Conservation (phyloP, 2,329 filamentous ascomycete genomes). For the Penicillium sp. region DNA sequence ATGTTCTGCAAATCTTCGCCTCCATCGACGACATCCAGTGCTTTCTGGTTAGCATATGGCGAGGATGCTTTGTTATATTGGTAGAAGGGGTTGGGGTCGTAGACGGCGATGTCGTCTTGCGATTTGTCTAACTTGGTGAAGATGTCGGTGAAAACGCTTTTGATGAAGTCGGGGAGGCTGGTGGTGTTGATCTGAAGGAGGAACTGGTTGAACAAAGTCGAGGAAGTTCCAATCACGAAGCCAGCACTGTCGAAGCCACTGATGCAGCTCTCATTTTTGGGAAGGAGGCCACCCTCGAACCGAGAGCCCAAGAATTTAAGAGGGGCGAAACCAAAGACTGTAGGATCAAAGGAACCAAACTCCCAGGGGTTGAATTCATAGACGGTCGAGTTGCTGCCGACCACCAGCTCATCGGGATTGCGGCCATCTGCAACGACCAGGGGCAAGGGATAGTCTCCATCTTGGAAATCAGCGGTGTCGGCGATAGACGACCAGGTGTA, state of each 20-base stretch:
- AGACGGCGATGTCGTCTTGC: constrained; percentile 70
- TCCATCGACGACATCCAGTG: constrained; percentile 72
- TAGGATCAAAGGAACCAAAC: constrained; percentile 72
- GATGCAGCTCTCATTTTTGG: constrained; percentile 59
- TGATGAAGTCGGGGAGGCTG: constrained; percentile 50
- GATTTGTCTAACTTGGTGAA: constrained; percentile 54
- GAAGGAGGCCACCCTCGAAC: constrained; percentile 61
- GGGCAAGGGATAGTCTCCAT: constrained; percentile 65
- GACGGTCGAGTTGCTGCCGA: constrained; percentile 69
- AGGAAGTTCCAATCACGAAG: constrained; percentile 81
- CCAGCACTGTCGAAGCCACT: constrained; percentile 78
- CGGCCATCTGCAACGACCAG: constrained; percentile 68
- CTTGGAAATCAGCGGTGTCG: constrained; percentile 57
- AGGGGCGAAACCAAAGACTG: constrained; percentile 66
- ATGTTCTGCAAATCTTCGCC: constrained; percentile 76
- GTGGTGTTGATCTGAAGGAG: constrained; percentile 61
- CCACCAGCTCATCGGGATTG: constrained; percentile 56
- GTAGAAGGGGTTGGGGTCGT: constrained; percentile 72
- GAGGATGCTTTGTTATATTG: constrained; percentile 60
- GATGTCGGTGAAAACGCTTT: constrained; percentile 51
- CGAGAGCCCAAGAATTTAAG: constrained; percentile 68
- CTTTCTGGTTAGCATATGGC: constrained; percentile 49
- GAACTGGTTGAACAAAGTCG: constrained; percentile 77
- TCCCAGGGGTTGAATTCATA: constrained; percentile 78
- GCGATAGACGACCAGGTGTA: constrained; percentile 83